A percentile compares a stretch with the other conserved stretches of the same genome.
These are phyloP conservation scores for Emmonsia crescens DNA, from an alignment of 2,329 filamentous ascomycete genomes.

Conservation along the genomic window DNA sequence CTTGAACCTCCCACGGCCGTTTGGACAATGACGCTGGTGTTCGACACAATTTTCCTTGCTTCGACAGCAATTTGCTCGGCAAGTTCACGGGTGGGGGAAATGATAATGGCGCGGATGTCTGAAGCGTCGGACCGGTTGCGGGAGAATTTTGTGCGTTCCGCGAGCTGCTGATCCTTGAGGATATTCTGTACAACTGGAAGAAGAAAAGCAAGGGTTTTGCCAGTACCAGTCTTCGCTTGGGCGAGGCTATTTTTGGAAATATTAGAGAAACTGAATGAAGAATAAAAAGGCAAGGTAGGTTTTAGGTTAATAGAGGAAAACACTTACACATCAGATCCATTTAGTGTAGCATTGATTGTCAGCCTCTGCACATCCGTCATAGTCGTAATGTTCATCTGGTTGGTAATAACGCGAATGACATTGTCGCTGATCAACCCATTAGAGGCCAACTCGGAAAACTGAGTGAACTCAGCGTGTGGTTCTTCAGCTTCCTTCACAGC, in stretches of 20 bases:
- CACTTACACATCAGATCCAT: constrained; percentile 70
- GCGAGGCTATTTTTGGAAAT: constrained; percentile 51
- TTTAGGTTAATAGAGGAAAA: constrained; percentile 4
- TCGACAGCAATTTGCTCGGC: constrained; percentile 59
- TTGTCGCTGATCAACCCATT: constrained; percentile 46
- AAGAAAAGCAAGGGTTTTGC: constrained; percentile 91
- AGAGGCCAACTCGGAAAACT: constrained; percentile 30
- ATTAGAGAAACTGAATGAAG: constrained; percentile 13
- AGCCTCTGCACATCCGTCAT: constrained; percentile 91
- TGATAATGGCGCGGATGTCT: constrained; percentile 50
- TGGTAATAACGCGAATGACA: constrained; percentile 57
- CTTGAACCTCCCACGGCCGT: constrained; percentile 87
- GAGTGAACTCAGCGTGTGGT: constrained; percentile 25
- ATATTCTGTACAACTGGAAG: constrained; percentile 76
- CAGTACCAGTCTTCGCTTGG: constrained; percentile 92
- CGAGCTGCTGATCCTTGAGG: constrained; percentile 40
- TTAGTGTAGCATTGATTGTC: constrained; percentile 70
- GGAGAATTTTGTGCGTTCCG: constrained; percentile 5
- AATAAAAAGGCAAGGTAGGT: not conserved
- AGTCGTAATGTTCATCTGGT: constrained; percentile 61
- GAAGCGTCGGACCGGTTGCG: constrained; percentile 19
- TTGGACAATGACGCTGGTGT: constrained; percentile 58
- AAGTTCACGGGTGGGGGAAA: constrained; percentile 53
- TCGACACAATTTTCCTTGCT: constrained; percentile 53
- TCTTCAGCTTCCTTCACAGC: constrained; percentile 11